These are phyloP conservation scores for Hymenoscyphus repandus DNA, from an alignment of 2,329 filamentous ascomycete genomes.

Conservation along the genomic window DNA sequence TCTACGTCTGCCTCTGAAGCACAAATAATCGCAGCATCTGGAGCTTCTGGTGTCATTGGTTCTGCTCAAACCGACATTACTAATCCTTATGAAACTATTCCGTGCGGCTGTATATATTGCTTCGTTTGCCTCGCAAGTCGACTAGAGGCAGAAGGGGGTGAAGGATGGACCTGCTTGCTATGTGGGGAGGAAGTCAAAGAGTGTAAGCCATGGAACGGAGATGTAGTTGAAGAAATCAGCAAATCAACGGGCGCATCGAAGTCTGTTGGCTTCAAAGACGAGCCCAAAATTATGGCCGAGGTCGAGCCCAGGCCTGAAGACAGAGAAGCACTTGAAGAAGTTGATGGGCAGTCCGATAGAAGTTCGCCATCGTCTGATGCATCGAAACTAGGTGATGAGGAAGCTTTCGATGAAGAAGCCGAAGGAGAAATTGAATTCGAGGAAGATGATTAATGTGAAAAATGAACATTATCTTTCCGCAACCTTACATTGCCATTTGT, in stretches of 20 bases:
- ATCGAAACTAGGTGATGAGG: slow-evolving; percentile 22
- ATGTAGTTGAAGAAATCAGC: slow-evolving; percentile 62
- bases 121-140: slow-evolving; percentile 91
- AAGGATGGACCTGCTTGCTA: slow-evolving; percentile 86
- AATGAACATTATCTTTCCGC: background rate
- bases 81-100: slow-evolving; percentile 87
- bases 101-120: slow-evolving; percentile 91
- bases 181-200: slow-evolving; percentile 80
- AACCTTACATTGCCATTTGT: background rate
- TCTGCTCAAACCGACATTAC: slow-evolving; percentile 90
- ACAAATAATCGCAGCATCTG: slow-evolving; percentile 66
- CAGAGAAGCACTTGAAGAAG: slow-evolving; percentile 29
- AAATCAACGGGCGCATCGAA: slow-evolving; percentile 39
- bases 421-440: slow-evolving; percentile 23
- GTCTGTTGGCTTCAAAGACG: slow-evolving; percentile 57
- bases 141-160: slow-evolving; percentile 86
- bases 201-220: slow-evolving; percentile 87
- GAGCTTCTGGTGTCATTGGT: slow-evolving; percentile 69
- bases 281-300: slow-evolving; percentile 16
- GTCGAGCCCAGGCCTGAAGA: slow-evolving; percentile 21
- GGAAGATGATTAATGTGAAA: background rate
- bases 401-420: slow-evolving; percentile 28
- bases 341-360: slow-evolving; percentile 8
- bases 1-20: slow-evolving; percentile 63
- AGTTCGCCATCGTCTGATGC: slow-evolving; percentile 15